These are phyloP conservation scores for Suhomyces bolitotheri DNA, from an alignment of 1,139 yeast species.

Conservation along the genomic window DNA sequence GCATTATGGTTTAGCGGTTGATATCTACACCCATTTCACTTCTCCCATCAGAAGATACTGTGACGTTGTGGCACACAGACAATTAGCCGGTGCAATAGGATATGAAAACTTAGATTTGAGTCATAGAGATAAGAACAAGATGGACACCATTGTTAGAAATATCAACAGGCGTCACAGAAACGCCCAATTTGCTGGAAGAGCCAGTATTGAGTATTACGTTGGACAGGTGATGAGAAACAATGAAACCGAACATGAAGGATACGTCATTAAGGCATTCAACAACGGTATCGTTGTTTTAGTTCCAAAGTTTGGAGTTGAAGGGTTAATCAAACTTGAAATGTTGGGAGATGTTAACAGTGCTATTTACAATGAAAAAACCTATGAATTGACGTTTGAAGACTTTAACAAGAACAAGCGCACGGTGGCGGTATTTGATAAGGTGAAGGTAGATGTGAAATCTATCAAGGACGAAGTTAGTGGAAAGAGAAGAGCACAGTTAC, in stretches of 20 bases:
- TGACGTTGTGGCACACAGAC: conserved; percentile 96
- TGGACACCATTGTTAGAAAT: conserved; percentile 86
- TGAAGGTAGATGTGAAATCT: conserved; percentile 77
- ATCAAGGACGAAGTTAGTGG: conserved; percentile 86
- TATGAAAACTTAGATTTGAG: conserved; percentile 80
- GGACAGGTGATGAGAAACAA: conserved; percentile 93
- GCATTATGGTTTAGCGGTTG: conserved; percentile 97
- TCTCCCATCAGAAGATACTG: conserved; percentile 98
- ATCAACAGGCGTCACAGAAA: conserved; percentile 94
- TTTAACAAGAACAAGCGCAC: conserved; percentile 44
- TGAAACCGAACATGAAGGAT: conserved; percentile 79
- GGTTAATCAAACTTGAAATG: conserved; percentile 79
- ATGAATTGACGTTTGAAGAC: conserved; percentile 59
- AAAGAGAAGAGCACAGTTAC: conserved; percentile 85
- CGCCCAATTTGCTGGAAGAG: conserved; percentile 98
- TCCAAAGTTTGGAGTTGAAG: conserved; percentile 97
- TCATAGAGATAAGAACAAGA: conserved; percentile 85
- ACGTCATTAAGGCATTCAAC: conserved; percentile 85
- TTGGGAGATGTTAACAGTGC: conserved; percentile 68
- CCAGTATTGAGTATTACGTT: conserved; percentile 94
- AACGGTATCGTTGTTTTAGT: conserved; percentile 95
- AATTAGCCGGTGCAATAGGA: conserved; percentile 94
- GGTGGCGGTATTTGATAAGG: conserved; percentile 81
- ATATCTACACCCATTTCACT: conserved; percentile 96
- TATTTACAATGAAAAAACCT: conserved; percentile 74